phyloP scores from a whole-genome alignment of 139 green algal genomes.

The Parachlorella kessleri region DNA sequence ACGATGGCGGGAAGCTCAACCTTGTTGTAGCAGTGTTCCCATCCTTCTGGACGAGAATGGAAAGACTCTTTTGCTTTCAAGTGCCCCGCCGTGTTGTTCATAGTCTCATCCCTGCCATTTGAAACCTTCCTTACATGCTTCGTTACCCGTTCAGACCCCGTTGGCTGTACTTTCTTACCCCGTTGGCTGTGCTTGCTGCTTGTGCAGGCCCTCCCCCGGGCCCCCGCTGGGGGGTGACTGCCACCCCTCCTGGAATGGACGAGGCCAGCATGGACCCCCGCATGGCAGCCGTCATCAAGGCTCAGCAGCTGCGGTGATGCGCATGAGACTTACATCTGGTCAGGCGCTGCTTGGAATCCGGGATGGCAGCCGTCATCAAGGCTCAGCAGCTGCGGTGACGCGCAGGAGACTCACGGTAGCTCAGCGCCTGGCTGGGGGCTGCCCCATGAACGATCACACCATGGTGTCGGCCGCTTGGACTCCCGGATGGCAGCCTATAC shows the following conservation, averaged over 20 bases:
- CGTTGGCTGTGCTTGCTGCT: background rate
- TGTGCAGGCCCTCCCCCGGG: conserved; percentile 29
- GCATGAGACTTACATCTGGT: too few species aligned
- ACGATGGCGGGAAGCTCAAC: too few species aligned
- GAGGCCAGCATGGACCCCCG: conserved; percentile 27
- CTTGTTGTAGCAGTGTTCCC: too few species aligned
- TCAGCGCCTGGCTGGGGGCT: too few species aligned
- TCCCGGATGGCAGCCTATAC: conserved; percentile 52
- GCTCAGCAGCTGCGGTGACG: conserved; percentile 67
- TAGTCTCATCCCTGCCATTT: background rate
- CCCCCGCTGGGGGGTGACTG: conserved; percentile 71
- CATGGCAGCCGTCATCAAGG: conserved; percentile 47
- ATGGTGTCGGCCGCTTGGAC: too few species aligned
- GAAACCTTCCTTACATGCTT: background rate
- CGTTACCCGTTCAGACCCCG: background rate
- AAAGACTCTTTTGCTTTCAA: too few species aligned
- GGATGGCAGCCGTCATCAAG: conserved; percentile 50
- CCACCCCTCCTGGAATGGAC: conserved; percentile 58
- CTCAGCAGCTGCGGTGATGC: conserved; percentile 69
- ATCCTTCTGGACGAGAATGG: too few species aligned
- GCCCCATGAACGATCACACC: too few species aligned
- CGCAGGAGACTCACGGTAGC: too few species aligned
- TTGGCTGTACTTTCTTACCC: background rate
- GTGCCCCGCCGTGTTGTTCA: too few species aligned
- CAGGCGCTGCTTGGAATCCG: too few species aligned